Base-by-base conservation (phyloP, 345 rosid genomes). In the Arabis hirsuta region DNA sequence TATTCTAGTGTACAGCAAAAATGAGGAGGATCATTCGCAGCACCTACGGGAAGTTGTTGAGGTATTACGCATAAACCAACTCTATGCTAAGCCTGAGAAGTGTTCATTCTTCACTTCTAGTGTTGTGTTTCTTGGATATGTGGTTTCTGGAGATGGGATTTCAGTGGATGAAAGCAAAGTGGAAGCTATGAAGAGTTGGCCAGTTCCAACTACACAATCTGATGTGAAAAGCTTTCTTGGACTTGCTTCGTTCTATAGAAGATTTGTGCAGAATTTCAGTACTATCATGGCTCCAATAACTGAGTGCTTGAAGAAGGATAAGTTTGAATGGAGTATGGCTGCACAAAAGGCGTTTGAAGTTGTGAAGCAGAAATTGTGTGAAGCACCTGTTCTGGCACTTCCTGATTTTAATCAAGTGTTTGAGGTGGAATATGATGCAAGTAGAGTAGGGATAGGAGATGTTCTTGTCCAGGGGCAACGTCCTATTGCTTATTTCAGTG, bases 331-430 rank as follows among this genome's bases (percentile, higher is more conserved):
- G 34, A 22, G n/a, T 5, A 10, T 52, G 14, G 34, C 27, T 19
- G 11, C 29, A 50, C 12, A 50, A 19, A 50, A 50, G 54, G 54
- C 29, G 1, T 50, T 8, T 50, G 54, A 47, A 47, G 20, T 22
- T 2, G 19, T 51, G 55, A 51, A 53, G 9, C 36, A 12, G 4
- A 53, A 26, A 12, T 8, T 11, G 4, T 53, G 57, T 53, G 36
- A 53, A 53, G 36, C 36, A 24, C 14, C 14, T 24, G 3, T 53
- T 53, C 12, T 53, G 12, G 57, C 36, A 27, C 36, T 53, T 53
- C 36, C 36, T 1, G 34, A 53, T 53, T 53, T 53, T 53, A 53
- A 53, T 53, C 36, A 53, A 53, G 57, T 53, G 14, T 53, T 53
- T 53, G 36, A 53, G 5, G 57, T 53, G 8, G 57, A 53, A 12